These are phyloP conservation scores for Aspergillus heteromorphus DNA, from an alignment of 495 filamentous ascomycete species.

Conservation along the genomic window DNA sequence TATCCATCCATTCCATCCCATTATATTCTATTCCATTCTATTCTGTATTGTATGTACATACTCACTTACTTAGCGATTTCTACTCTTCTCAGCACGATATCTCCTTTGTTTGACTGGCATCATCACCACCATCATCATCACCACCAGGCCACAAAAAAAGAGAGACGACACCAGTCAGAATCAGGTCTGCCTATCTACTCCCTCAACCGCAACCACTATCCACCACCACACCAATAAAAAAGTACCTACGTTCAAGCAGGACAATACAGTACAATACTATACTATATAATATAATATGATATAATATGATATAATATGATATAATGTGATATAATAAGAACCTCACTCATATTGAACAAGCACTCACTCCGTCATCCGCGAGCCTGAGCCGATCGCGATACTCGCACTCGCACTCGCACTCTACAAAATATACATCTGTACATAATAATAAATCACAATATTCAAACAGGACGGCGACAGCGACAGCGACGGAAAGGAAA, in stretches of 20 bases:
- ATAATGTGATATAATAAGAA: too few species aligned
- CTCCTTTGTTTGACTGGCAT: background rate
- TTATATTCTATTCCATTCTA: background rate
- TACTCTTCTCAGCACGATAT: background rate
- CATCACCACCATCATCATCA: background rate
- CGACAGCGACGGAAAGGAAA: conserved; percentile 14
- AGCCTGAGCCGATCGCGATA: background rate
- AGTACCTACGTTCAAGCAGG: too few species aligned
- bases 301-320: too few species aligned
- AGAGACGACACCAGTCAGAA: background rate
- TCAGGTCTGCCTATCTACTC: too few species aligned
- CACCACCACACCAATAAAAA: too few species aligned
- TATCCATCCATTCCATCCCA: too few species aligned
- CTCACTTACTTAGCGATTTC: background rate
- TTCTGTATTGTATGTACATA: background rate
- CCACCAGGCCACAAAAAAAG: background rate
- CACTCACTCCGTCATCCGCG: too few species aligned
- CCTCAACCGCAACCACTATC: too few species aligned
- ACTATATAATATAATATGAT: too few species aligned
- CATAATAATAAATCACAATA: conserved; percentile 21
- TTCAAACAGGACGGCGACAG: conserved; percentile 12
- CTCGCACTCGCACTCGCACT: background rate
- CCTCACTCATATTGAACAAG: too few species aligned
- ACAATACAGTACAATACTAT: too few species aligned
- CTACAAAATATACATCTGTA: conserved; percentile 35